A percentile compares a stretch with the other conserved stretches of the same genome.
Conservation (phyloP, 768 basidiomycete genomes). For the Phanerodontia chrysosporium region DNA sequence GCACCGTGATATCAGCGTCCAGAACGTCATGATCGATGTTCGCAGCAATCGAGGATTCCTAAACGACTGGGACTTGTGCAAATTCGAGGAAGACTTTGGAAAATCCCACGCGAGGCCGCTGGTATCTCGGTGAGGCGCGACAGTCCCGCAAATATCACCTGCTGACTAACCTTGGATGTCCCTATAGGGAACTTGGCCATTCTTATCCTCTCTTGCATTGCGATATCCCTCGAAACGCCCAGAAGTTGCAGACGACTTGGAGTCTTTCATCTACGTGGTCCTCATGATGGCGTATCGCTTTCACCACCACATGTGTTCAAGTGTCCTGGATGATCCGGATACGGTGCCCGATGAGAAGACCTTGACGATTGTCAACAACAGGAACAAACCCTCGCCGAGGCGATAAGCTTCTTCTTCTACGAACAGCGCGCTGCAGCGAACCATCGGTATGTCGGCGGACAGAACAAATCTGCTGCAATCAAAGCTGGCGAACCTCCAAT, state of each 20-base stretch:
- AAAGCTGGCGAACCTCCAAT: neutral
- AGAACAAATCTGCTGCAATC: neutral
- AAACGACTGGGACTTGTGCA: slow-evolving; percentile 14
- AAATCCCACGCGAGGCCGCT: neutral
- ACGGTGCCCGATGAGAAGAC: no score
- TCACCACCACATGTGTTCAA: neutral
- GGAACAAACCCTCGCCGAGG: neutral
- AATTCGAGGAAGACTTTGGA: slow-evolving; percentile 2
- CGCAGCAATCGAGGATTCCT: neutral
- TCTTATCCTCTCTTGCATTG: neutral
- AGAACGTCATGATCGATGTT: neutral
- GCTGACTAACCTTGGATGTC: neutral
- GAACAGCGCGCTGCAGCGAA: neutral
- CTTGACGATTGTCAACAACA: neutral
- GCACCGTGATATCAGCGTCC: slow-evolving; percentile 8
- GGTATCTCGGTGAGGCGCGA: neutral
- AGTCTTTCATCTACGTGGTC: slow-evolving; percentile 10
- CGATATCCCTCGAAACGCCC: neutral
- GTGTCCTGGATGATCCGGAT: no score
- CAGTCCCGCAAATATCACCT: neutral
- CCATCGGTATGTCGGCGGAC: neutral
- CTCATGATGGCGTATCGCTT: neutral
- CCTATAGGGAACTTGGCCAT: neutral
- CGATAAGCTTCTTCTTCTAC: neutral
- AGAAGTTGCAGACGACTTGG: slow-evolving; percentile 7